Conservation (phyloP, 495 filamentous ascomycete species). For the Amphirosellinia nigrospora region DNA sequence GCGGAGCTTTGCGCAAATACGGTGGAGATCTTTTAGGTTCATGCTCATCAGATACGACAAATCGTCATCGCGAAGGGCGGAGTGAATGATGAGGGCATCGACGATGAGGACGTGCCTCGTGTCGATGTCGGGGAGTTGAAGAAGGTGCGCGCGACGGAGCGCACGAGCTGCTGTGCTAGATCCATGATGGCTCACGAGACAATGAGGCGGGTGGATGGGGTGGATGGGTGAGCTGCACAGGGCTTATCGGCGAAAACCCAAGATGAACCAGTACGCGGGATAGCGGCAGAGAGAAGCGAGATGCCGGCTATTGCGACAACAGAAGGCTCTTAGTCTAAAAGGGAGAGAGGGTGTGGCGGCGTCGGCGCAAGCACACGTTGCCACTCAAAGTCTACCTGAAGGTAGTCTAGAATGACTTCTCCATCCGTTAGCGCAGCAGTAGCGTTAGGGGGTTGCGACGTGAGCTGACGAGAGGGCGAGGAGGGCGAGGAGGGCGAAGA, state of each 20-base stretch:
- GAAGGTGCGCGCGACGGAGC: constrained; percentile 88
- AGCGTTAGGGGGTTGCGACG: background rate
- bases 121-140: constrained; percentile 60
- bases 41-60: constrained; percentile 83
- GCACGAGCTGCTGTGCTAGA: constrained; percentile 84
- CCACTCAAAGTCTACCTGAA: background rate
- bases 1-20: constrained; percentile 78
- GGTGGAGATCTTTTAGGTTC: constrained; percentile 87
- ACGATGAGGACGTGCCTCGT: constrained; percentile 87
- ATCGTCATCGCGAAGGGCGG: constrained; percentile 85
- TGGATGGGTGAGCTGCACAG: background rate
- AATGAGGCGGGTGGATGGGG: background rate
- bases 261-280: background rate
- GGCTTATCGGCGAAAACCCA: background rate
- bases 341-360: background rate
- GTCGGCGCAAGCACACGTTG: background rate
- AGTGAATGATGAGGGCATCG: constrained; percentile 91
- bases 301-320: background rate
- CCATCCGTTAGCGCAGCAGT: constrained; percentile 8
- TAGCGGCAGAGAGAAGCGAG: background rate
- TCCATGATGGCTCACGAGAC: constrained; percentile 64
- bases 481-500: background rate
- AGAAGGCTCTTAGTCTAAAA: background rate
- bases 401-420: background rate
- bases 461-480: background rate